phyloP scores from a whole-genome alignment of 2,329 filamentous ascomycete species.

The Verticillium albo-atrum region DNA sequence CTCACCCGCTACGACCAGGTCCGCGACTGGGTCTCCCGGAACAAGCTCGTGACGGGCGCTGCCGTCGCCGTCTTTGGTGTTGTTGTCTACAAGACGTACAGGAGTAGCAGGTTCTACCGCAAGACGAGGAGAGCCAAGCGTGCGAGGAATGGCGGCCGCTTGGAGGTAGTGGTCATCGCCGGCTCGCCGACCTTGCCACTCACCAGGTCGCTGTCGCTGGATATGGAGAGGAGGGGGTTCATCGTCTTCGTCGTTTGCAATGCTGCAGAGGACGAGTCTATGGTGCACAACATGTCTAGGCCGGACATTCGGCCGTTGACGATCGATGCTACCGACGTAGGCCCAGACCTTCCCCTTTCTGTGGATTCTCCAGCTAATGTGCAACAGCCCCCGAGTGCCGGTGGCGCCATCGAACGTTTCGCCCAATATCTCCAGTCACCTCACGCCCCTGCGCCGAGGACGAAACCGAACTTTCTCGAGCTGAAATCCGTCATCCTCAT shows the following conservation, averaged over 20 bases:
- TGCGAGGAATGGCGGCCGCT: slow-evolving; percentile 76
- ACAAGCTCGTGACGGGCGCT: slow-evolving; percentile 71
- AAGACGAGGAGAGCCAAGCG: slow-evolving; percentile 72
- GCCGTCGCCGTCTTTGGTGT: slow-evolving; percentile 68
- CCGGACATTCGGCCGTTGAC: slow-evolving; percentile 77
- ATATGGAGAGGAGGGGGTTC: slow-evolving; percentile 87
- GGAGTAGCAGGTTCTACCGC: slow-evolving; percentile 50
- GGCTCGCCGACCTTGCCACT: slow-evolving; percentile 83
- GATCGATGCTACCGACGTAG: slow-evolving; percentile 77
- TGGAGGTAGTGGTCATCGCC: slow-evolving; percentile 83
- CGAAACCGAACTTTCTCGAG: slow-evolving; percentile 69
- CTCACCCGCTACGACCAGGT: slow-evolving; percentile 43
- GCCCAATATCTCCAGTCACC: slow-evolving; percentile 66
- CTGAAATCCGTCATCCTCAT: slow-evolving; percentile 80
- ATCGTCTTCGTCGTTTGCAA: slow-evolving; percentile 89
- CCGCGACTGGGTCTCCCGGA: slow-evolving; percentile 65
- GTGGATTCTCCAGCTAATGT: neutral
- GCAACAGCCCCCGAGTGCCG: slow-evolving; percentile 60
- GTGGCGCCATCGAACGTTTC: slow-evolving; percentile 67
- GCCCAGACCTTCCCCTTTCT: slow-evolving; percentile 21
- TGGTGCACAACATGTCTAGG: slow-evolving; percentile 71
- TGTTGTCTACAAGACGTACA: slow-evolving; percentile 47
- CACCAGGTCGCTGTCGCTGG: slow-evolving; percentile 75
- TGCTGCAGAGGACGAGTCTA: slow-evolving; percentile 77
- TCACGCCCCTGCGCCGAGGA: slow-evolving; percentile 70